These are phyloP conservation scores for Solanum acaule DNA, from an alignment of 257 asterid genomes.

Conservation along the genomic window DNA sequence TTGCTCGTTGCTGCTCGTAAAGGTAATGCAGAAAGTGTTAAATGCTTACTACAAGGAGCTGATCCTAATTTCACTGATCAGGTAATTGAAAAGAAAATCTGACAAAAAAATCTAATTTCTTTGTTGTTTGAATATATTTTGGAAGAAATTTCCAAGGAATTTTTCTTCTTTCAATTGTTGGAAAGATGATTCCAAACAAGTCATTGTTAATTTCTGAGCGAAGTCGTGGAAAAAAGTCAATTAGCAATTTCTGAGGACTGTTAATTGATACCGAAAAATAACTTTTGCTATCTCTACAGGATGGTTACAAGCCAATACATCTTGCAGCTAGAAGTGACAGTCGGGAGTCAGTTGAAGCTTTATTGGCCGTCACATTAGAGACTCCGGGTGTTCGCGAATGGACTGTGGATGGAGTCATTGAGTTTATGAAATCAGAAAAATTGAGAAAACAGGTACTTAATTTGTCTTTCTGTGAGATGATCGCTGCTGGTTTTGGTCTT, in stretches of 20 bases:
- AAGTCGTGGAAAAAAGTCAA: neutral
- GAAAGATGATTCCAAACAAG: neutral
- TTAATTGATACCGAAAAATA: neutral
- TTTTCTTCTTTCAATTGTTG: neutral
- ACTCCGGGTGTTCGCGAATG: constrained; percentile 39
- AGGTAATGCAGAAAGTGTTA: constrained; percentile 62
- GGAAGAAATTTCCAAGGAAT: neutral
- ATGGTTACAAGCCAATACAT: constrained; percentile 65
- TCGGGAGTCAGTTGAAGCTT: constrained; percentile 59
- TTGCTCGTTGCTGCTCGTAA: constrained; percentile 85
- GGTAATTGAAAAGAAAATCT: constrained; percentile 26
- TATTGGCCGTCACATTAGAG: constrained; percentile 48
- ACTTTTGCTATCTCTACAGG: constrained; percentile 35
- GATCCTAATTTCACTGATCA: constrained; percentile 65
- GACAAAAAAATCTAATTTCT: constrained; percentile 18
- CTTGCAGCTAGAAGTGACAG: constrained; percentile 67
- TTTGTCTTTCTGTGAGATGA: neutral
- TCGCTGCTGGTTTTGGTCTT: neutral
- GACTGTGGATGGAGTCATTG: constrained; percentile 22
- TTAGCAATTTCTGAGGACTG: neutral
- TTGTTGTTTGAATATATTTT: neutral
- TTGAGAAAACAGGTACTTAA: constrained; percentile 28
- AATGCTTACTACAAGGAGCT: constrained; percentile 76
- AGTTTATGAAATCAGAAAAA: neutral
- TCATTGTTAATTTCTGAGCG: neutral